phyloP scores from a whole-genome alignment of 2,329 filamentous ascomycete species.

The Diaporthe caulivora region DNA sequence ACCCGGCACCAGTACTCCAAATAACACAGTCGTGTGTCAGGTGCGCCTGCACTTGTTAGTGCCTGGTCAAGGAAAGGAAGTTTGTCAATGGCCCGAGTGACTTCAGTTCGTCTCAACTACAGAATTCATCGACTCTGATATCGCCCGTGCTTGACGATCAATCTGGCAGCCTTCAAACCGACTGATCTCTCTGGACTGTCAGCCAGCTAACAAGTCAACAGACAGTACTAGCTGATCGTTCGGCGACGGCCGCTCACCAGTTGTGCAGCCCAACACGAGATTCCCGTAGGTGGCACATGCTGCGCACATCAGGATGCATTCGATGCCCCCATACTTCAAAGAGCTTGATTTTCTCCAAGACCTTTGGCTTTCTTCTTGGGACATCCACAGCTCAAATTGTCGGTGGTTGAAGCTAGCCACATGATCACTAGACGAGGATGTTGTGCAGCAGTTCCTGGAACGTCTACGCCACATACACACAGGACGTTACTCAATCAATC shows the following conservation, averaged over 20 bases:
- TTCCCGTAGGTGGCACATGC: not conserved
- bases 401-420: not conserved
- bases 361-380: not conserved
- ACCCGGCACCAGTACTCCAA: not conserved
- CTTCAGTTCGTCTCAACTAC: not conserved
- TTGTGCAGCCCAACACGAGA: not conserved
- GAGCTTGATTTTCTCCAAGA: not conserved
- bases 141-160: not conserved
- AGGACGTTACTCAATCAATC: not conserved
- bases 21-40: not conserved
- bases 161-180: not conserved
- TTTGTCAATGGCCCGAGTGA: not conserved
- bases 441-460: conserved; percentile 21
- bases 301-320: not conserved
- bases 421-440: not conserved
- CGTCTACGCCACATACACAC: conserved; percentile 3
- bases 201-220: too few relatives aligned
- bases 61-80: not conserved
- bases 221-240: not conserved
- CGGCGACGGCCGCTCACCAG: not conserved
- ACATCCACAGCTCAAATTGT: not conserved
- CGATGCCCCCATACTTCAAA: not conserved
- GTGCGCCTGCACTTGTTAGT: not conserved
- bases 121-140: not conserved
- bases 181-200: not conserved